phyloP scores from a whole-genome alignment of 2,329 filamentous ascomycete species.

The Aspergillus novoparasiticus region DNA sequence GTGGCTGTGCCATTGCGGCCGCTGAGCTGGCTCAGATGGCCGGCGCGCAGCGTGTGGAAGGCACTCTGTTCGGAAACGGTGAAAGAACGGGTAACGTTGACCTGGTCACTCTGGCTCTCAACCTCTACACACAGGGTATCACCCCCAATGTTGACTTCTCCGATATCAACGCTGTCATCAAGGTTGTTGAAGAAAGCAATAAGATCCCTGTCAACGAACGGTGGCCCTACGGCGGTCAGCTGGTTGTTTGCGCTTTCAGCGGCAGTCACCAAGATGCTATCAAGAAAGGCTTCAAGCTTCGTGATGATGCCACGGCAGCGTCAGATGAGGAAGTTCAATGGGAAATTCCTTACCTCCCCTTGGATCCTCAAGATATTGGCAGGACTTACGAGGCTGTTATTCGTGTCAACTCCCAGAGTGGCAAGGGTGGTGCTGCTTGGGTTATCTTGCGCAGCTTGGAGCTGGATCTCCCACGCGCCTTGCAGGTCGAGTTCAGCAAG shows the following conservation, averaged over 20 bases:
- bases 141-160: constrained; percentile 87
- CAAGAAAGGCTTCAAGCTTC: constrained; percentile 77
- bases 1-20: constrained; percentile 85
- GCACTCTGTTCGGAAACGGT: constrained; percentile 91
- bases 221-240: constrained; percentile 85
- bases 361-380: constrained; percentile 91
- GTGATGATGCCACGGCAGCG: constrained; percentile 61
- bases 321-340: constrained; percentile 68
- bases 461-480: constrained; percentile 87
- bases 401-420: constrained; percentile 93
- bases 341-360: constrained; percentile 87
- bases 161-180: constrained; percentile 81
- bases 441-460: constrained; percentile 87
- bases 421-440: constrained; percentile 93
- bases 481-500: constrained; percentile 88
- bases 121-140: constrained; percentile 92
- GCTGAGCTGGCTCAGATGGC: constrained; percentile 96
- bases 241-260: constrained; percentile 91
- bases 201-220: constrained; percentile 92
- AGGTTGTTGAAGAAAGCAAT: constrained; percentile 86
- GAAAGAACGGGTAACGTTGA: constrained; percentile 96
- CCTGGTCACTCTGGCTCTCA: constrained; percentile 86
- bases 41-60: constrained; percentile 90
- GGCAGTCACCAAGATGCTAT: constrained; percentile 95
- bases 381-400: constrained; percentile 98